These are phyloP conservation scores for Jaltomata sinuosa DNA, from an alignment of 257 asterid species.

Conservation along the genomic window DNA sequence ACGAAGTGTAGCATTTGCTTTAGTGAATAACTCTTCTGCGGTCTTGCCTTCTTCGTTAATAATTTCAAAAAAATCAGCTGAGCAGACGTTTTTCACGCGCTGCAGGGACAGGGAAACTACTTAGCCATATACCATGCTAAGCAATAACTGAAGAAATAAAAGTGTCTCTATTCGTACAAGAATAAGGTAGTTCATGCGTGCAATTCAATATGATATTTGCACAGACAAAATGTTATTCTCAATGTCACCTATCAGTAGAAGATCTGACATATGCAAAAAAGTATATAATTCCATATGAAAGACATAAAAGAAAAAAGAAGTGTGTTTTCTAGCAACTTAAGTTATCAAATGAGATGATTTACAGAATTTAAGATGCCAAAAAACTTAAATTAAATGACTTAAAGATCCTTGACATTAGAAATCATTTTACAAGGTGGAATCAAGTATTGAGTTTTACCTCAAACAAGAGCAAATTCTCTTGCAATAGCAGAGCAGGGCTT, in stretches of 20 bases:
- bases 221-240: background rate
- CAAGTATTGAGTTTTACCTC: background rate
- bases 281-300: background rate
- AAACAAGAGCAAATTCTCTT: constrained; percentile 6
- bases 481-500: constrained; percentile 7
- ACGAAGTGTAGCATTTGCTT: background rate
- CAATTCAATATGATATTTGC: background rate
- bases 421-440: background rate
- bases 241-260: background rate
- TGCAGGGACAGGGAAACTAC: background rate
- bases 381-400: background rate
- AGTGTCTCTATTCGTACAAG: background rate
- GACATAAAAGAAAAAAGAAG: background rate
- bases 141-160: background rate
- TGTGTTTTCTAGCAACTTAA: background rate
- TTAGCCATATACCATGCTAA: background rate
- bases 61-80: background rate
- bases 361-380: background rate
- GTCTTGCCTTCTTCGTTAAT: background rate
- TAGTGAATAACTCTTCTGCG: background rate
- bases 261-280: background rate
- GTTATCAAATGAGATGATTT: background rate
- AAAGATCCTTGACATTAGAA: background rate
- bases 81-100: background rate
- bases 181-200: background rate